phyloP scores from a whole-genome alignment of 1,284 basidiomycete genomes.

The Ustilago loliicola region DNA sequence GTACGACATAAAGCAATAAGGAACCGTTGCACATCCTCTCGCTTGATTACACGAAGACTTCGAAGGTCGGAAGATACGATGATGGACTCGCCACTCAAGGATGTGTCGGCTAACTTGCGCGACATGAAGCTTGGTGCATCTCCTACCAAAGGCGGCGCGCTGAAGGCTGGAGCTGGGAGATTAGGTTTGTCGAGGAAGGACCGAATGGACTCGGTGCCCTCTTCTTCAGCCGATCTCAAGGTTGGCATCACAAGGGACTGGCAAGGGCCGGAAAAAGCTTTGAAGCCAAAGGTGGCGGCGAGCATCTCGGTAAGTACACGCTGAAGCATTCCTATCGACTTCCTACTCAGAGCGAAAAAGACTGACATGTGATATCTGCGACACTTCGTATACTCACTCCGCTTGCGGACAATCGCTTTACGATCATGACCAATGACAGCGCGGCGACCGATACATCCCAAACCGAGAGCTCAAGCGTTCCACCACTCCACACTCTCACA shows the following conservation, averaged over 20 bases:
- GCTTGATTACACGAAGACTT: not conserved
- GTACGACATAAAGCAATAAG: not conserved
- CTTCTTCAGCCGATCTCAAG: constrained; percentile 38
- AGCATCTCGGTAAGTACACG: constrained; percentile 42
- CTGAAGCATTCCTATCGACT: too few species aligned
- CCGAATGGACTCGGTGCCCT: constrained; percentile 47
- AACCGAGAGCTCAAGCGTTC: constrained; percentile 61
- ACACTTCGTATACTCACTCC: not conserved
- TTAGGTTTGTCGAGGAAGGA: constrained; percentile 47
- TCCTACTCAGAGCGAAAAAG: too few species aligned
- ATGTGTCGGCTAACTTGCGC: constrained; percentile 56
- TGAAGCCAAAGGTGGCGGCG: constrained; percentile 45
- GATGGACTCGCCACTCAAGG: constrained; percentile 58
- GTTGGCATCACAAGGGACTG: constrained; percentile 60
- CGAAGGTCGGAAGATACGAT: not conserved
- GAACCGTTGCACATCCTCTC: not conserved
- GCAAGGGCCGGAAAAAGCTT: constrained; percentile 56
- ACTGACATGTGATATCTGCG: too few species aligned
- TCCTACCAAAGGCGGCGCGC: constrained; percentile 35
- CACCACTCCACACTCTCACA: constrained; percentile 39
- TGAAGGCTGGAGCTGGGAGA: constrained; percentile 29
- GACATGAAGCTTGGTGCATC: constrained; percentile 45
- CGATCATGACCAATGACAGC: constrained; percentile 23
- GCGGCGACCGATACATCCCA: constrained; percentile 68
- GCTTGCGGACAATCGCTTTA: not conserved